phyloP scores from a whole-genome alignment of 352 stramenopile species.

The Pythium sp. region DNA sequence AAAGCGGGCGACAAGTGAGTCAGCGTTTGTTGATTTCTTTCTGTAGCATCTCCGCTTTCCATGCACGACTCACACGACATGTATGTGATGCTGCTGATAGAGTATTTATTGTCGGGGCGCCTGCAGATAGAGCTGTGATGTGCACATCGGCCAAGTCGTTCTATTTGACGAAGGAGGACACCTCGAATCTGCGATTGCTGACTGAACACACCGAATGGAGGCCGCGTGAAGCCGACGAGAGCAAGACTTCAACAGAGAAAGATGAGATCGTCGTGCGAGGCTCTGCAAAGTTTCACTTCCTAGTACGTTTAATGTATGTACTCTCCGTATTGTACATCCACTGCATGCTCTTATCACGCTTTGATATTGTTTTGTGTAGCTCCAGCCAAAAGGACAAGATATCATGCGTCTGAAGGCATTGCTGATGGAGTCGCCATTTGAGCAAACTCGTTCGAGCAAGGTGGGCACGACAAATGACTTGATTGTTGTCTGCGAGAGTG shows the following conservation, averaged over 20 bases:
- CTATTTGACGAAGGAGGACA: slow-evolving; percentile 78
- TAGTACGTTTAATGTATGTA: slow-evolving; percentile 29
- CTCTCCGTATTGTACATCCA: not conserved
- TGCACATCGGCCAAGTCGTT: slow-evolving; percentile 71
- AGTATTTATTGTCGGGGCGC: slow-evolving; percentile 63
- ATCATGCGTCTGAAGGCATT: slow-evolving; percentile 51
- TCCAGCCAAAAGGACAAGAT: slow-evolving; percentile 63
- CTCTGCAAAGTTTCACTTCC: slow-evolving; percentile 61
- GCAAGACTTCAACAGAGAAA: slow-evolving; percentile 3
- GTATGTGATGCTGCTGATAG: slow-evolving; percentile 19
- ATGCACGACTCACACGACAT: not conserved
- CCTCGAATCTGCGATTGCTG: slow-evolving; percentile 74
- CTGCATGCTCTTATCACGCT: not conserved
- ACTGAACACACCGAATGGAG: slow-evolving; percentile 59
- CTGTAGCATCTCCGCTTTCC: not conserved
- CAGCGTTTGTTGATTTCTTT: not conserved
- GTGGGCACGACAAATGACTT: not conserved
- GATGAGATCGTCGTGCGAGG: slow-evolving; percentile 48
- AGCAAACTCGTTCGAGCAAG: slow-evolving; percentile 24
- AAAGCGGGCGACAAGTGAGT: slow-evolving; percentile 41
- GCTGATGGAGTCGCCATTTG: slow-evolving; percentile 62
- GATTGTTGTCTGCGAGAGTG: not conserved
- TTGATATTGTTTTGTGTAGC: slow-evolving; percentile 27
- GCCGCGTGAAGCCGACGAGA: slow-evolving; percentile 20
- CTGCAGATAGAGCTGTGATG: slow-evolving; percentile 57